Base-by-base conservation (phyloP, 2,329 filamentous ascomycete genomes). In the Lachnum nothofagi region DNA sequence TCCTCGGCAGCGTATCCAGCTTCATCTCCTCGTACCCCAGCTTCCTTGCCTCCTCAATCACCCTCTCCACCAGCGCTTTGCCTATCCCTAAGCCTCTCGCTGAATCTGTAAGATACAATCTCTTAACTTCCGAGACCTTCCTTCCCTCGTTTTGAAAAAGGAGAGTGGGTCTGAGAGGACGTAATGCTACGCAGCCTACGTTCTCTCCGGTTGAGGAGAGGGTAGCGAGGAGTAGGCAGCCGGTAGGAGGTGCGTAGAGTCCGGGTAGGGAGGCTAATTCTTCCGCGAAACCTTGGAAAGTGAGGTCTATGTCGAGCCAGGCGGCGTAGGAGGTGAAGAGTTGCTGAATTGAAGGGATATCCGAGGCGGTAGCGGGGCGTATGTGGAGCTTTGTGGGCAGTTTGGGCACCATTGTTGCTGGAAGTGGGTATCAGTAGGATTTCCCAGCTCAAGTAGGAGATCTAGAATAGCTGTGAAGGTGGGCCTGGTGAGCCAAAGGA, bases 261-360 rank as follows among this genome's bases (percentile, higher is more conserved):
- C 78, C 78, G 0, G 79, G 79, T 14, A 83, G 64, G 7, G 62
- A 66, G 5, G 69, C 65, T 17, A 83, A 66, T 60, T 83, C 79
- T 8, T 67, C 59, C 8, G 68, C 59, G 63, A 80, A 82, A 51
- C 71, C 67, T 61, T 83, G 79, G 58, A 78, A 83, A 9, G 70
- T 68, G 29, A 82, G 74, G 55, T 79, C 77, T 44, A 82, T 69
- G 17, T 68, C 67, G 1, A 82, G 66, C 2, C 71, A 70, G 43
- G 60, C 42, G 2, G 68, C 66, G 51, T 76, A 75, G 6, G 65
- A 61, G 12, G 60, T 65, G 56, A 76, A 72, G 25, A 76, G 62
- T 57, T 68, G 46, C 46, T 66, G 56, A 62, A 77, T 67, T 16
- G 63, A 64, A 19, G 60, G 44, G 20, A 72, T 58, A 49, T 80